Conservation (phyloP, 306 rosid species). For the Vachellia pachyceras region DNA sequence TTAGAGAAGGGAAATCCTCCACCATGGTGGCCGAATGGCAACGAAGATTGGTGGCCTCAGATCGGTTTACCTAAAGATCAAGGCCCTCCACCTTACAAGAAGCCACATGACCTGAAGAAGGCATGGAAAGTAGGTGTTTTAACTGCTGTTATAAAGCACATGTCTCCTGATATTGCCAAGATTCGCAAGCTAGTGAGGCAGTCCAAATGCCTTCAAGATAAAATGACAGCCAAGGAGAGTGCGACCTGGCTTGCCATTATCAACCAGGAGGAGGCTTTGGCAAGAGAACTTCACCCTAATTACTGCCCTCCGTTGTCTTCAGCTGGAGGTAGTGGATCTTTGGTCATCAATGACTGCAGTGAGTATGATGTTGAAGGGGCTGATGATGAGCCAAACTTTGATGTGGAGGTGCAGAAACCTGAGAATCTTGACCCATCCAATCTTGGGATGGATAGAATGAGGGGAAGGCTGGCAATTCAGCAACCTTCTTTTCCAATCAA, state of each 20-base stretch:
- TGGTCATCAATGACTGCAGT: slow-evolving; percentile 57
- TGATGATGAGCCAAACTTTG: slow-evolving; percentile 60
- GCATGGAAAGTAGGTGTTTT: slow-evolving; percentile 85
- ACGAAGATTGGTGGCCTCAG: slow-evolving; percentile 88
- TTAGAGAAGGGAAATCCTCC: slow-evolving; percentile 80
- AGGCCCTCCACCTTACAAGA: slow-evolving; percentile 84
- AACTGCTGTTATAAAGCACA: slow-evolving; percentile 80
- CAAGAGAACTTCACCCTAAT: slow-evolving; percentile 67
- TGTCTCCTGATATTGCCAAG: slow-evolving; percentile 79
- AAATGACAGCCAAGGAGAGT: slow-evolving; percentile 89
- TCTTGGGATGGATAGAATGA: slow-evolving; percentile 56
- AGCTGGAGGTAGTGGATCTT: slow-evolving; percentile 61
- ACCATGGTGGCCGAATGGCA: slow-evolving; percentile 86
- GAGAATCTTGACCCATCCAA: slow-evolving; percentile 48
- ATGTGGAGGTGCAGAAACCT: slow-evolving; percentile 64
- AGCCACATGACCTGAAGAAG: slow-evolving; percentile 78
- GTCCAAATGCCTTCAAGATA: slow-evolving; percentile 81
- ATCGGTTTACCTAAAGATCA: slow-evolving; percentile 68
- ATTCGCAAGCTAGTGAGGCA: slow-evolving; percentile 85
- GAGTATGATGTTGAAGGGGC: slow-evolving; percentile 80
- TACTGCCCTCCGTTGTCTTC: slow-evolving; percentile 54
- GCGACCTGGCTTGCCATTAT: slow-evolving; percentile 84
- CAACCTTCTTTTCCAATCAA: slow-evolving; percentile 54
- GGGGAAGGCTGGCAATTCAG: slow-evolving; percentile 43
- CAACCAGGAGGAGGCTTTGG: slow-evolving; percentile 76